Percentiles rank a stretch among this genome's conserved stretches.
These are phyloP conservation scores for Zygosaccharomyces sapae DNA, from an alignment of 1,139 yeast species.

Conservation along the genomic window DNA sequence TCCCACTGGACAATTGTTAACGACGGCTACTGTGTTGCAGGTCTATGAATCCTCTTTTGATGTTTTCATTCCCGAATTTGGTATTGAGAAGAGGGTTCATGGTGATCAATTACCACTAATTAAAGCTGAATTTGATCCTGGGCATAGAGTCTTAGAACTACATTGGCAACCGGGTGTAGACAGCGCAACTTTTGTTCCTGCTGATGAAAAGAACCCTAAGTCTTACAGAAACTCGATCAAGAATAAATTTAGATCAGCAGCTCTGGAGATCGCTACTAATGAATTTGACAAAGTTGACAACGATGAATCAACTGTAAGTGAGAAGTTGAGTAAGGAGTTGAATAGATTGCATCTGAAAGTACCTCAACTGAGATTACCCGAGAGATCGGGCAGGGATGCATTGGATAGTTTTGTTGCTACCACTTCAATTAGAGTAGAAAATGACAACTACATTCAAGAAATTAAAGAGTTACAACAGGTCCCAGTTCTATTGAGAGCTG, in stretches of 20 bases:
- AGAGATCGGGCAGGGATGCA: conserved; percentile 35
- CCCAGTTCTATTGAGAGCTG: conserved; percentile 85
- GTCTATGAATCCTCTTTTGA: conserved; percentile 96
- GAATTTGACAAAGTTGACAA: conserved; percentile 22
- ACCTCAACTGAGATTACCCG: conserved; percentile 50
- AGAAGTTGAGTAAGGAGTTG: conserved; percentile 47
- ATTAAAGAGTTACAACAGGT: conserved; percentile 71
- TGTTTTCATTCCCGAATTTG: conserved; percentile 89
- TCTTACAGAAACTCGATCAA: conserved; percentile 75
- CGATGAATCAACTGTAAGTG: conserved; percentile 36
- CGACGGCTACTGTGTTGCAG: conserved; percentile 83
- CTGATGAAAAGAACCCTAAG: conserved; percentile 73
- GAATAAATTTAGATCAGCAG: conserved; percentile 71
- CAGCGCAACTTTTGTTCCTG: conserved; percentile 86
- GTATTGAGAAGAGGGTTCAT: conserved; percentile 94
- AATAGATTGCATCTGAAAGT: conserved; percentile 47
- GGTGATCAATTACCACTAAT: conserved; percentile 93
- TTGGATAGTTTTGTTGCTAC: conserved; percentile 55
- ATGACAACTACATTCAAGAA: conserved; percentile 66
- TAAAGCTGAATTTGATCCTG: conserved; percentile 86
- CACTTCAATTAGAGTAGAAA: conserved; percentile 58
- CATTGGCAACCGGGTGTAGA: conserved; percentile 92
- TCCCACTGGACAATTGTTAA: conserved; percentile 72
- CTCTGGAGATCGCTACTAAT: conserved; percentile 63
- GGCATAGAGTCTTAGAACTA: conserved; percentile 63